Percentiles rank a stretch among this genome's conserved stretches.
These are phyloP conservation scores for Prunus yedoensis DNA, from an alignment of 331 rosid species.

Conservation along the genomic window DNA sequence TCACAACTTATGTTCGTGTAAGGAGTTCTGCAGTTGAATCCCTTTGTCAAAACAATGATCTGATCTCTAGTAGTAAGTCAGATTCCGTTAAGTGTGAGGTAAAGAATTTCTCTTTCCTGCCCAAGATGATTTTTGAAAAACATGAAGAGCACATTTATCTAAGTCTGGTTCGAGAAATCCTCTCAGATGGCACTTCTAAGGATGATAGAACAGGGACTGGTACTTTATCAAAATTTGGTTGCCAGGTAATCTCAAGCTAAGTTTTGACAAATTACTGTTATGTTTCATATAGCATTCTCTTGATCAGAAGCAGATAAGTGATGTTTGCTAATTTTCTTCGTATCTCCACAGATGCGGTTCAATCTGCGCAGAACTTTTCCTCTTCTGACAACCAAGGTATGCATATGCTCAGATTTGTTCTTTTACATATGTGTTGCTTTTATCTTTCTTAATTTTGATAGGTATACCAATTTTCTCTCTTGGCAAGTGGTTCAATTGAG, in stretches of 20 bases:
- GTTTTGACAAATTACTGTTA: slow-evolving; percentile 12
- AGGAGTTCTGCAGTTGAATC: slow-evolving; percentile 60
- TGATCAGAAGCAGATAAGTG: neutral
- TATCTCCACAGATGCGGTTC: slow-evolving; percentile 71
- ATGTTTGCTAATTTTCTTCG: slow-evolving; percentile 18
- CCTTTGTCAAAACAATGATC: slow-evolving; percentile 41
- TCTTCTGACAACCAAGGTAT: slow-evolving; percentile 92
- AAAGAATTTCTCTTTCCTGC: slow-evolving; percentile 77
- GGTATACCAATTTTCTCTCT: slow-evolving; percentile 8
- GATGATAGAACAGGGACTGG: slow-evolving; percentile 99
- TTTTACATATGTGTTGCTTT: slow-evolving; percentile 6
- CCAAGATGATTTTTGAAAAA: slow-evolving; percentile 72
- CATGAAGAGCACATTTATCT: slow-evolving; percentile 88
- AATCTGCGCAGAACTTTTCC: slow-evolving; percentile 87
- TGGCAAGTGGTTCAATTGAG: slow-evolving; percentile 13
- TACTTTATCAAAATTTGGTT: slow-evolving; percentile 86
- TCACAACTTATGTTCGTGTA: slow-evolving; percentile 79
- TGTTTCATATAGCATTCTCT: slow-evolving; percentile 12
- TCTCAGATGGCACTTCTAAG: slow-evolving; percentile 73
- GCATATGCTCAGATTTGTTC: slow-evolving; percentile 25
- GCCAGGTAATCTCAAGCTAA: slow-evolving; percentile 64
- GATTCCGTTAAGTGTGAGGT: slow-evolving; percentile 56
- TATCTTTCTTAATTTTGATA: slow-evolving; percentile 4
- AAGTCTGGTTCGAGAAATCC: slow-evolving; percentile 72
- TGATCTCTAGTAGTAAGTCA: slow-evolving; percentile 27